These are phyloP conservation scores for Blastomyces gilchristii DNA, from an alignment of 2,329 filamentous ascomycete genomes.

Conservation along the genomic window DNA sequence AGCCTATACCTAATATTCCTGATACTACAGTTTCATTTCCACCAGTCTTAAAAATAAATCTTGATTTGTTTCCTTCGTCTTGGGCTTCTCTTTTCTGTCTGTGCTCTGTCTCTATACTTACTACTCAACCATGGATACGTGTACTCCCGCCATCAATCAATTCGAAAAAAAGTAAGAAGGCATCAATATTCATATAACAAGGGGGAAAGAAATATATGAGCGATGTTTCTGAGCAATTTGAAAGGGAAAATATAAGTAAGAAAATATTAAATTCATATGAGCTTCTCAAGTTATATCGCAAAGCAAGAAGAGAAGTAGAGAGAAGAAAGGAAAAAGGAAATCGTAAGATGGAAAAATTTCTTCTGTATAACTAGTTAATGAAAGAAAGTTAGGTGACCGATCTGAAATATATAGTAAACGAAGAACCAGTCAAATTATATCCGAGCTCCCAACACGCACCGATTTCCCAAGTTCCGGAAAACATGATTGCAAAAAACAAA, in stretches of 20 bases:
- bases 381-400: neutral
- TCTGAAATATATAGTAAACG: neutral
- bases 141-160: neutral
- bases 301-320: too few species aligned
- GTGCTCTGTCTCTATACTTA: neutral
- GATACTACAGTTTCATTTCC: neutral
- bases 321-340: too few species aligned
- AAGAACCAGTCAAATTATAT: neutral
- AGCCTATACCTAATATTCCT: neutral
- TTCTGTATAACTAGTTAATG: neutral
- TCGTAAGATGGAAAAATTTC: neutral
- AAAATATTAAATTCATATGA: neutral
- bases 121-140: neutral
- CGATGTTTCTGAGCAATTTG: neutral
- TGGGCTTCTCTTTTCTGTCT: neutral
- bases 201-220: neutral
- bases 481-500: neutral
- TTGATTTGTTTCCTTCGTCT: neutral
- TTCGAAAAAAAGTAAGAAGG: too few species aligned
- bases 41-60: neutral
- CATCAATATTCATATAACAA: too few species aligned
- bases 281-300: neutral
- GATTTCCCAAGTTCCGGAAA: neutral
- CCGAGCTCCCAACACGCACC: constrained; percentile 1
- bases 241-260: neutral